Evolutionary conservation across 2,329 filamentous ascomycete species (phyloP).

Genomic region (Clarireedia hainanense): DNA sequence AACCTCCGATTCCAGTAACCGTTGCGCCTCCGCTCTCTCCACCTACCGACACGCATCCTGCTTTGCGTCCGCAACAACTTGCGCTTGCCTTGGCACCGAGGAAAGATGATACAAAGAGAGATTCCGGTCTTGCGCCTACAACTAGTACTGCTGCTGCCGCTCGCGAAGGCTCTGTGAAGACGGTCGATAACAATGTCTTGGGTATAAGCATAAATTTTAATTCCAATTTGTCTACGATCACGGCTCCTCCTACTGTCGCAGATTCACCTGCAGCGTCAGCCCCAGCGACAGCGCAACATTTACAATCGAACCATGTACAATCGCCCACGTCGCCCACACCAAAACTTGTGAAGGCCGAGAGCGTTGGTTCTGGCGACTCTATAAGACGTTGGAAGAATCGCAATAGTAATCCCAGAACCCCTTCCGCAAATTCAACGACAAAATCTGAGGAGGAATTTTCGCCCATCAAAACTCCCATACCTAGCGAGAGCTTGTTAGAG

Average conservation of each 20-base stretch:
- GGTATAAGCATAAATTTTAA: slow-evolving; percentile 23
- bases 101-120: slow-evolving; percentile 39
- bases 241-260: neutral
- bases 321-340: slow-evolving; percentile 5
- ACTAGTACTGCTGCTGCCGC: slow-evolving; percentile 34
- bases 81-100: slow-evolving; percentile 26
- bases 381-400: slow-evolving; percentile 16
- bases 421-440: slow-evolving; percentile 17
- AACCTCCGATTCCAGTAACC: slow-evolving; percentile 45
- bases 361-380: slow-evolving; percentile 4
- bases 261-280: too few species aligned
- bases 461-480: slow-evolving; percentile 49
- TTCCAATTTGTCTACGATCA: slow-evolving; percentile 4
- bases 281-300: too few species aligned
- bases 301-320: slow-evolving; percentile 5
- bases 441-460: slow-evolving; percentile 33
- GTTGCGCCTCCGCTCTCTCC: slow-evolving; percentile 24
- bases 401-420: slow-evolving; percentile 10
- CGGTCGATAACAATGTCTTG: slow-evolving; percentile 16
- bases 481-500: slow-evolving; percentile 47
- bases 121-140: slow-evolving; percentile 45
- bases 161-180: slow-evolving; percentile 34
- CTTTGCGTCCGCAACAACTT: slow-evolving; percentile 16
- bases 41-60: slow-evolving; percentile 25
- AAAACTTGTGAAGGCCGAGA: slow-evolving; percentile 14